phyloP scores from a whole-genome alignment of 139 green algal genomes.

The Coelastrella sp. region DNA sequence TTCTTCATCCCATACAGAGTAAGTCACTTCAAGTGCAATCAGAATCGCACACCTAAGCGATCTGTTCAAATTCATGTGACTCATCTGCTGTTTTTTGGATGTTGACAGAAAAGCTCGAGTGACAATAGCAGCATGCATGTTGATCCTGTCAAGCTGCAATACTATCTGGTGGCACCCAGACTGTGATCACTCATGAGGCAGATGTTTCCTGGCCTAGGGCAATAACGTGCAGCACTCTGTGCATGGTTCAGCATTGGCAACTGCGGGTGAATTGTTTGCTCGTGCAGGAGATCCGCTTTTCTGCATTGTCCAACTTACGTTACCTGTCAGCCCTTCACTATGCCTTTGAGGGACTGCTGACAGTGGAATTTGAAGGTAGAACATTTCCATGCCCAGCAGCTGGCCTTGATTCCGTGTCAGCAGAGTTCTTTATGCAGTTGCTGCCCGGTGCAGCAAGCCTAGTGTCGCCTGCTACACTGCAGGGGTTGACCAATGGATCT shows the following conservation, averaged over 20 bases:
- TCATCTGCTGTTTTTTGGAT: no score
- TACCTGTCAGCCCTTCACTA: constrained; percentile 50
- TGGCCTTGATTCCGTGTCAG: constrained; percentile 1
- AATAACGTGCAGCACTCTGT: neutral
- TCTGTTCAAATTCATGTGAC: no score
- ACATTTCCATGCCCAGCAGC: constrained; percentile 50
- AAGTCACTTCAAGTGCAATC: neutral
- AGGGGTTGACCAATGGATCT: neutral
- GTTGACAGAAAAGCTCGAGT: no score
- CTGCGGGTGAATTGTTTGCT: neutral
- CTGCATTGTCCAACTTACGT: constrained; percentile 41
- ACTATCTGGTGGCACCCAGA: no score
- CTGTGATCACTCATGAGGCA: neutral
- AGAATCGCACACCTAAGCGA: no score
- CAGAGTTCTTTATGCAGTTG: constrained; percentile 38
- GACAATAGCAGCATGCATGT: no score
- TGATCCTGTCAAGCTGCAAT: no score
- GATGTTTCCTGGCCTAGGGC: neutral
- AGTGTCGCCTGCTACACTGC: neutral
- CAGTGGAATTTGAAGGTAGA: constrained; percentile 49
- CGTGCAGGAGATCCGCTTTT: constrained; percentile 37
- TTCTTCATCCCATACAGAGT: constrained; percentile 54
- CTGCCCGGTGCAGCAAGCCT: constrained; percentile 9
- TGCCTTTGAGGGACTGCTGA: constrained; percentile 50
- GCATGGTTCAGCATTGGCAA: neutral